Base-by-base conservation (phyloP, 2,329 filamentous ascomycete genomes). In the Cytospora leucostoma region DNA sequence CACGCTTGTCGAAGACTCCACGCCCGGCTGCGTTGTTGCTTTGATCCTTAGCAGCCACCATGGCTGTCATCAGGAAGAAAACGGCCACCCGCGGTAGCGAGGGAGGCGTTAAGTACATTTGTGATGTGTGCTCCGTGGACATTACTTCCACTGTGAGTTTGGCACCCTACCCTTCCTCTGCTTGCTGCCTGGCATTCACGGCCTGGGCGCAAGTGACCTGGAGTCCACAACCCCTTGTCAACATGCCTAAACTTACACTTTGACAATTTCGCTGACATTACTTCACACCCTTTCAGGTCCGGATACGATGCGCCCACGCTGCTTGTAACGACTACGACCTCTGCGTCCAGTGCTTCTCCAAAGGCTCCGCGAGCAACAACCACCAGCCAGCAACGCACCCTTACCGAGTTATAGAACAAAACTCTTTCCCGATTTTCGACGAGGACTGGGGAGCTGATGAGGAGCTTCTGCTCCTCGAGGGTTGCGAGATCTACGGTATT, bases 41-140 rank as follows among this genome's bases (percentile, higher is more conserved):
- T 37, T 44, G 52, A 67, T 65, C 62, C 34, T 59, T 56, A 44
- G 47, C 59, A 55, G 54, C 54, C 61, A 65, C 70, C 56, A 97
- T 97, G 94, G 93, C 93, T 70, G 90, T 97, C 72, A 97, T 97
- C 75, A 90, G 93, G 74, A 97, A 97, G 83, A 97, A 97, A 81
- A 95, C 92, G 65, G 91, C 90, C 69, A 88, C 89, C 61, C 84
- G 91, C 73, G 92, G 91, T 67, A 92, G 90, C 58, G 92, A 97
- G 74, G 93, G 91, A 55, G 91, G 91, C 67, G 91, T 93, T 37
- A 97, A 98, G 75, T 99, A 96, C 76, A 92, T 98, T 68, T 99
- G 95, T 80, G 96, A 99, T 76, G 89, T 96, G 64, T 99, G 95
- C 76, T 96, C 92, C 52, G 92, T 92, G 63, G 95, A 99, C 76